Evolutionary conservation across 495 filamentous ascomycete species (phyloP), one percentile per base, ranked within the genome.

Genomic region (Aspergillus diversus): DNA sequence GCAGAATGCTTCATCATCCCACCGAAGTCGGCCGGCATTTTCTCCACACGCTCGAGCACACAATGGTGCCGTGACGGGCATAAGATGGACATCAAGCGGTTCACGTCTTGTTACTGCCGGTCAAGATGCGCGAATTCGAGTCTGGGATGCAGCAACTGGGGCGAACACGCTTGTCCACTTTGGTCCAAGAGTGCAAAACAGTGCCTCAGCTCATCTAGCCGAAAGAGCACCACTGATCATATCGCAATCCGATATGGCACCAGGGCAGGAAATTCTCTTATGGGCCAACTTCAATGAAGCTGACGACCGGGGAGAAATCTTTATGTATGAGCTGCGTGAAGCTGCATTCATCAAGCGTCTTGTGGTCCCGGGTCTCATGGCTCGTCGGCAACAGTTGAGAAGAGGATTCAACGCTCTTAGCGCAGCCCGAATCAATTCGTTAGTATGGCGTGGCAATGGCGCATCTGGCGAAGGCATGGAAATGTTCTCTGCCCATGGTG

Each of bases 91-190:
- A 7, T 86, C 91, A 53, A 86, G 89, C 73, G 92, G 92, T 7
- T 74, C 73, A 13, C 84, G 89, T 59, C 77, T 97, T 13, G 80
- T 97, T 27, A 92, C 90, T 6, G 81, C 88, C 1, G 93, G 93
- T 5, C 90, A 92, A 57, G 93, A 97, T 69, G 77, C 89, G 42
- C 84, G 89, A 8, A 88, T 97, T 52, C 84, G 92, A 4, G 91
- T 96, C 4, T 97, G 93, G 93, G 83, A 95, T 73, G 84, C 89
- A 13, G 77, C 77, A 0, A 90, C 87, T 0, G 92, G 92, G 12
- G 89, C 87, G 7, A 96, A 97, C 67, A 92, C 89, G 1, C 81
- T 96, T 3, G 90, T 86, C 0, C 92, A 87, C 74, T 96, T 96
- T 65, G 92, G 92, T 0, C 90, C 91, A 0, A 80, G 83, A 4